A percentile compares a stretch with the other conserved stretches of the same genome.
These are phyloP conservation scores for Trichoderma oligosporum DNA, from an alignment of 2,329 filamentous ascomycete genomes.

Conservation along the genomic window DNA sequence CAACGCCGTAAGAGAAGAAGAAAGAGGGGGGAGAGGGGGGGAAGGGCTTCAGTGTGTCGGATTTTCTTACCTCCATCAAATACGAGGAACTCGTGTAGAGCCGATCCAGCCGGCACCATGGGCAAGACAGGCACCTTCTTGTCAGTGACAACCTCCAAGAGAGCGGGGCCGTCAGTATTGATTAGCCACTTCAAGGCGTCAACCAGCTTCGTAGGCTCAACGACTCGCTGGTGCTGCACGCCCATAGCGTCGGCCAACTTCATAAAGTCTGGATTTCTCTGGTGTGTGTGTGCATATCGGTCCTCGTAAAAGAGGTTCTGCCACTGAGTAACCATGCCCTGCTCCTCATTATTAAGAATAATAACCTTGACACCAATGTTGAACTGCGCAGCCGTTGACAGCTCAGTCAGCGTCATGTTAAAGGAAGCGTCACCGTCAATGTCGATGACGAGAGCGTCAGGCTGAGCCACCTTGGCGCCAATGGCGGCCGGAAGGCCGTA, in stretches of 20 bases:
- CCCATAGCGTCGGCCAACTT: constrained; percentile 91
- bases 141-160: constrained; percentile 89
- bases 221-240: constrained; percentile 67
- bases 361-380: constrained; percentile 96
- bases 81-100: constrained; percentile 80
- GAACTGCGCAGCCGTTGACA: constrained; percentile 90
- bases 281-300: constrained; percentile 87
- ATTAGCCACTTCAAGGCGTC: constrained; percentile 85
- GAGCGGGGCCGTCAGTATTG: constrained; percentile 80
- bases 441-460: constrained; percentile 82
- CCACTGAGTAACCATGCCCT: constrained; percentile 99
- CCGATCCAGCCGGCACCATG: constrained; percentile 89
- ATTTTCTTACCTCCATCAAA: constrained; percentile 34
- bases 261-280: constrained; percentile 92
- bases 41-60: too few species aligned
- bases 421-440: constrained; percentile 99
- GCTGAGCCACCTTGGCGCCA: constrained; percentile 79
- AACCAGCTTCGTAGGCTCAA: constrained; percentile 71
- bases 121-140: constrained; percentile 92
- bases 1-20: too few species aligned
- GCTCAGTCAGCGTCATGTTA: constrained; percentile 96
- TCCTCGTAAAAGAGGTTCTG: constrained; percentile 97
- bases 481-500: constrained; percentile 93
- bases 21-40: too few species aligned
- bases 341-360: constrained; percentile 92